Conservation (phyloP, 1,284 basidiomycete genomes). For the Kwoniella shivajii region DNA sequence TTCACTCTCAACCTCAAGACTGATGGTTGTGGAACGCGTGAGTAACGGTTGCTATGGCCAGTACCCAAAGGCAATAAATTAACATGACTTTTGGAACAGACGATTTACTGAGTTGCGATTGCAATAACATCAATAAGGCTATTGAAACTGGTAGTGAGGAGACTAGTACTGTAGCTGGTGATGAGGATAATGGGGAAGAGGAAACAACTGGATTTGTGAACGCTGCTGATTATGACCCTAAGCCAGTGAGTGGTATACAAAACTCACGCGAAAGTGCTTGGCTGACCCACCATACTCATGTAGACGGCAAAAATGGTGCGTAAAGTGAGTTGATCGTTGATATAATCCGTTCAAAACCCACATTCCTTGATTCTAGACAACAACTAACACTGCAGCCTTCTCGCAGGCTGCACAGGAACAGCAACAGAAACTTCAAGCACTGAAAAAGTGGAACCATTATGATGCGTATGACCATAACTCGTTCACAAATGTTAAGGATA, state of each 20-base stretch:
- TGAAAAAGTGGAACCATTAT: slow-evolving; percentile 88
- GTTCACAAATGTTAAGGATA: slow-evolving; percentile 59
- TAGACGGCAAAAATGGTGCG: slow-evolving; percentile 52
- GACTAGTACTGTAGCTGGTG: slow-evolving; percentile 9
- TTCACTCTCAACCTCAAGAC: slow-evolving; percentile 83
- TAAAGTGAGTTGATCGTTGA: slow-evolving; percentile 56
- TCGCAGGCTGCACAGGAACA: slow-evolving; percentile 69
- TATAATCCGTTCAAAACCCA: no score
- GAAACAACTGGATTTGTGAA: slow-evolving; percentile 63
- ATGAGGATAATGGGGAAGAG: slow-evolving; percentile 43
- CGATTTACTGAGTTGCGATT: slow-evolving; percentile 73
- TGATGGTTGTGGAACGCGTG: slow-evolving; percentile 75
- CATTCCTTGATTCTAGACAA: neutral
- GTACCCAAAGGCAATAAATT: neutral
- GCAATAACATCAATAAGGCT: slow-evolving; percentile 41
- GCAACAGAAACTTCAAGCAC: slow-evolving; percentile 73
- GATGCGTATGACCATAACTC: slow-evolving; percentile 48
- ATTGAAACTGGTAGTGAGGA: slow-evolving; percentile 1
- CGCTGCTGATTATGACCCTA: slow-evolving; percentile 63
- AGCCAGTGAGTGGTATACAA: slow-evolving; percentile 47
- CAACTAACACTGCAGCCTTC: slow-evolving; percentile 11
- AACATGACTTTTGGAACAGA: slow-evolving; percentile 26
- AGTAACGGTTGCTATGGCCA: slow-evolving; percentile 34
- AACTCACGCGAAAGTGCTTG: neutral
- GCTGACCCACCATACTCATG: slow-evolving; percentile 3